These are phyloP conservation scores for Gossypium herbaceum DNA, from an alignment of 345 rosid genomes.

Conservation along the genomic window DNA sequence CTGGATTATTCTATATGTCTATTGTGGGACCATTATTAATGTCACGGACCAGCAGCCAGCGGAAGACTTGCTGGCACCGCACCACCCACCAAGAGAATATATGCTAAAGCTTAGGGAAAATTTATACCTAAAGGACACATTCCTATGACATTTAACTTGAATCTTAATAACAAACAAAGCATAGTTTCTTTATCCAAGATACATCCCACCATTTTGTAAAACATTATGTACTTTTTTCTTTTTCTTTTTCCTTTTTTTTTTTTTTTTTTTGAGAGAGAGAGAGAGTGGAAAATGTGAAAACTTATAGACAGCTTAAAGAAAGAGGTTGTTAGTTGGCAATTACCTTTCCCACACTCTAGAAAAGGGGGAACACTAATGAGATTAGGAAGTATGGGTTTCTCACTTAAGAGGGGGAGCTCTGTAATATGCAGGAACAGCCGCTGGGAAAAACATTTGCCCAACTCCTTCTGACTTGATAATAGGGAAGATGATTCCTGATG, in stretches of 20 bases:
- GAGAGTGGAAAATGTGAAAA: background rate
- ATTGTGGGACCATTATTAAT: background rate
- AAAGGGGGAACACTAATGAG: background rate
- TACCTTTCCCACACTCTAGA: background rate
- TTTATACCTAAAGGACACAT: background rate
- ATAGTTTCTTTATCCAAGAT: background rate
- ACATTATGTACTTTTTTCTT: background rate
- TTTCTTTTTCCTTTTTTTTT: background rate
- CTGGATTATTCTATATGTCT: background rate
- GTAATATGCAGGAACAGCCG: conserved; percentile 48
- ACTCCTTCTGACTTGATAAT: conserved; percentile 48
- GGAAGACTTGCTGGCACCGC: background rate
- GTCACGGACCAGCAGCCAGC: background rate
- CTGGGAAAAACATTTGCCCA: conserved; percentile 45
- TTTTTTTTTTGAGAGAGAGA: no score
- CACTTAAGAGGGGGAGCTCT: conserved; percentile 32
- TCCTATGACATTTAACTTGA: no score
- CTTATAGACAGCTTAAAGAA: background rate
- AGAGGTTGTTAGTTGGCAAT: background rate
- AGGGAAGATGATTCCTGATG: conserved; percentile 46
- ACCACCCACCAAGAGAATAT: background rate
- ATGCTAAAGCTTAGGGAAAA: background rate
- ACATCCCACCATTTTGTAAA: background rate
- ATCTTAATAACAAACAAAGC: background rate
- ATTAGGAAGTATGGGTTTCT: background rate